Evolutionary conservation across 371 early-diverging fungal genomes (phyloP).

Genomic region (Amoeboaphelidium protococcarum): DNA sequence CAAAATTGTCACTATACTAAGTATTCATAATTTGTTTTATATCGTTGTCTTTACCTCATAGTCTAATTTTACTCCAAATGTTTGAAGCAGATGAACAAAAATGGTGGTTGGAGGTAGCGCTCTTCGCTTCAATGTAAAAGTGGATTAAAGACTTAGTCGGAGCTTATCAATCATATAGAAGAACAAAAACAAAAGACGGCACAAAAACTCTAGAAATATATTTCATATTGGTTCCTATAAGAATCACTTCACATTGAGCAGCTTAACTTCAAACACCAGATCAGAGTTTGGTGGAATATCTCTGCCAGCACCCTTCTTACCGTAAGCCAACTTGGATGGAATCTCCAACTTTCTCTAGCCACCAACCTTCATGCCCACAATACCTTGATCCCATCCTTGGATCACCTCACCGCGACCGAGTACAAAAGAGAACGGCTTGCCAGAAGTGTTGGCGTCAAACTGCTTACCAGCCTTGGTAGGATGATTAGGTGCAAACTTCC

Average conservation of each 20-base stretch:
- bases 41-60: too few species aligned
- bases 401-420: slow-evolving; percentile 80
- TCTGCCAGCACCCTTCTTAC: slow-evolving; percentile 47
- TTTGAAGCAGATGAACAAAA: too few species aligned
- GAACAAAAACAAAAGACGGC: too few species aligned
- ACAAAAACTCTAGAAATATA: not conserved
- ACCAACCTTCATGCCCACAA: slow-evolving; percentile 67
- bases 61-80: too few species aligned
- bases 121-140: too few species aligned
- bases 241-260: slow-evolving; percentile 19
- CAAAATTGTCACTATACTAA: too few species aligned
- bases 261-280: slow-evolving; percentile 56
- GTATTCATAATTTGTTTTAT: too few species aligned
- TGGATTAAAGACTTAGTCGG: too few species aligned
- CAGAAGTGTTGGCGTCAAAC: slow-evolving; percentile 71
- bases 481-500: slow-evolving; percentile 38
- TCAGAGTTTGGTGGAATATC: slow-evolving; percentile 65
- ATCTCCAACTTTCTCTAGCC: slow-evolving; percentile 70
- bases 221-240: not conserved
- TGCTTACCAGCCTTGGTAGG: slow-evolving; percentile 72
- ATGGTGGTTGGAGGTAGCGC: too few species aligned
- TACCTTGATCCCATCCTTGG: slow-evolving; percentile 74
- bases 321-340: slow-evolving; percentile 66
- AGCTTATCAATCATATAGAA: too few species aligned
- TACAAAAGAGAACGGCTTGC: slow-evolving; percentile 63